Evolutionary conservation across 768 basidiomycete genomes (phyloP).

Genomic region (Rhodotorula diobovata): DNA sequence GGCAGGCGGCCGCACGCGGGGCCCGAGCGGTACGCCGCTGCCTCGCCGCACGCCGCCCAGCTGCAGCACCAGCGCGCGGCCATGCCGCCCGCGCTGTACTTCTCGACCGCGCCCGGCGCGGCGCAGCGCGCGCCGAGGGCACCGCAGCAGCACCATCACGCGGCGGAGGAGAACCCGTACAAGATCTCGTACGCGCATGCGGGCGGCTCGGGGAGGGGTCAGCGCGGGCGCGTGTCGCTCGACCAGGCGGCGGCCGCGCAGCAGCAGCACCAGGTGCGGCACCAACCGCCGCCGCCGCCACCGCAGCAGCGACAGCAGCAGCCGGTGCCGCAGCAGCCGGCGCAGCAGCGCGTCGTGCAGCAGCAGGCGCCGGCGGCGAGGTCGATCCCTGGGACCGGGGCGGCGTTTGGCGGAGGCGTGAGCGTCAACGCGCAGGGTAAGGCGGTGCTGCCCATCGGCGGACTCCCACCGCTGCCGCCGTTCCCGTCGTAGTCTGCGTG

Average conservation of each 20-base stretch:
- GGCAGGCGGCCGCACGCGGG: neutral
- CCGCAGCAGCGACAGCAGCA: too few relatives aligned
- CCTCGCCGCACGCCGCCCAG: neutral
- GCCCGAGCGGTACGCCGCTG: neutral
- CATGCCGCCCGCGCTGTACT: neutral
- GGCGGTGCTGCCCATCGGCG: neutral
- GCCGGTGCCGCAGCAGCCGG: neutral
- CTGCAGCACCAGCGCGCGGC: neutral
- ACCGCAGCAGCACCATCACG: neutral
- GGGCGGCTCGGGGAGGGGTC: neutral
- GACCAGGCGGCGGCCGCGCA: neutral
- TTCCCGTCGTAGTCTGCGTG: neutral
- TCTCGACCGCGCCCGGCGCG: neutral
- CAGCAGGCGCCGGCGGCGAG: neutral
- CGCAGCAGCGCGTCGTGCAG: neutral
- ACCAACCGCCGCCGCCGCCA: too few relatives aligned
- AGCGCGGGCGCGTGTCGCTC: neutral
- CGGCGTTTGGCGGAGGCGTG: neutral
- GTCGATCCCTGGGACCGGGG: neutral
- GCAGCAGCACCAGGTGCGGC: too few relatives aligned
- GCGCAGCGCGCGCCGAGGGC: neutral
- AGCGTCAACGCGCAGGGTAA: neutral
- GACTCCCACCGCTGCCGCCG: neutral
- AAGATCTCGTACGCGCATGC: slow-evolving; percentile 10
- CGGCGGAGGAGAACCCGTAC: slow-evolving; percentile 21